Percentiles rank a stretch among this genome's conserved stretches.
Conservation (phyloP, 2,329 filamentous ascomycete species). For the Penicillium frequentans region DNA sequence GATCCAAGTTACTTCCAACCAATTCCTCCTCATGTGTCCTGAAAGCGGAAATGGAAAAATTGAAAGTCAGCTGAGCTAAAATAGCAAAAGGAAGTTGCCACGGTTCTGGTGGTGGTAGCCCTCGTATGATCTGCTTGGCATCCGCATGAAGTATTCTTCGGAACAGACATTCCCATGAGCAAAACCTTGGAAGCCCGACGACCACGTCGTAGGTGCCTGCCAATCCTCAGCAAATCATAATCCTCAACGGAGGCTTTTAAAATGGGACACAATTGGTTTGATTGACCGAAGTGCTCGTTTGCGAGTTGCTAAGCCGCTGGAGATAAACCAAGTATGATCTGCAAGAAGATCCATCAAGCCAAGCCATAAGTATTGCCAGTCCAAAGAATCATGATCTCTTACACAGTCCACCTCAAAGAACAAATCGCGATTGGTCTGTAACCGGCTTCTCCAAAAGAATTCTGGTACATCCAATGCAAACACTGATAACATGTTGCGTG, state of each 20-base stretch:
- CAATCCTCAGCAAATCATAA: not conserved
- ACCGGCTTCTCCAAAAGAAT: slow-evolving; percentile 4
- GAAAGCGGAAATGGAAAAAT: not conserved
- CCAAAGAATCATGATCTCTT: not conserved
- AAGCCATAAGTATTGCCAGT: slow-evolving; percentile 3
- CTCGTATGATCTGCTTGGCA: not conserved
- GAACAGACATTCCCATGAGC: too few relatives aligned
- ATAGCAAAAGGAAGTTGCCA: not conserved
- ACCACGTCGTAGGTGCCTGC: not conserved
- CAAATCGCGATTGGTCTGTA: not conserved
- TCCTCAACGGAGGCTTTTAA: not conserved
- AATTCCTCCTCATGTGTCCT: not conserved
- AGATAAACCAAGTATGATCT: not conserved
- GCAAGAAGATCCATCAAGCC: slow-evolving; percentile 5
- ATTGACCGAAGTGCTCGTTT: not conserved
- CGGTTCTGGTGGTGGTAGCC: not conserved
- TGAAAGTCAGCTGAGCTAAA: not conserved
- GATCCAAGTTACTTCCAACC: not conserved
- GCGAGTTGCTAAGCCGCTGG: not conserved
- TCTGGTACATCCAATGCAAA: slow-evolving; percentile 6
- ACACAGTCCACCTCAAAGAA: slow-evolving; percentile 4
- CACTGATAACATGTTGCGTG: slow-evolving; percentile 2
- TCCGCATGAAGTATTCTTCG: not conserved
- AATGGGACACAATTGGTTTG: not conserved
- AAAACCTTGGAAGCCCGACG: too few relatives aligned